phyloP scores from a whole-genome alignment of 2,329 filamentous ascomycete genomes.

The Diaporthe capsici region DNA sequence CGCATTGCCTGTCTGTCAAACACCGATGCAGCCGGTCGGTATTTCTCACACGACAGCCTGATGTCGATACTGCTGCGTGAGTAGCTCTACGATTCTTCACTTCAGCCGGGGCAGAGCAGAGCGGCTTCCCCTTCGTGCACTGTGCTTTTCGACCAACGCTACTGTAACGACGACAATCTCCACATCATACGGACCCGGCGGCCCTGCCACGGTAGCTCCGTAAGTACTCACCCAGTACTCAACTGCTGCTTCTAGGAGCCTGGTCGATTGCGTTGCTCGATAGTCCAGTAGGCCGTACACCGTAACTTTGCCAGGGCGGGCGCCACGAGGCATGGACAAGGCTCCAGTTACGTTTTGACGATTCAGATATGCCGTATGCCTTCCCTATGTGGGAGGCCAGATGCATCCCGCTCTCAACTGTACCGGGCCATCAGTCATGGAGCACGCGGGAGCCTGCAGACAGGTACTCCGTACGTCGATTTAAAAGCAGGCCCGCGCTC shows the following conservation, averaged over 20 bases:
- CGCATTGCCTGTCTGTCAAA: conserved; percentile 26
- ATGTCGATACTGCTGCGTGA: neutral
- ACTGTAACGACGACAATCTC: conserved; percentile 34
- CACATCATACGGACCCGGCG: conserved; percentile 35
- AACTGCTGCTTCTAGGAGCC: conserved; percentile 8
- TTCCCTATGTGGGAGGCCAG: conserved; percentile 4
- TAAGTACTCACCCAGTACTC: conserved; percentile 33
- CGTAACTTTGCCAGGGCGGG: conserved; percentile 27
- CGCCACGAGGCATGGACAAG: conserved; percentile 8
- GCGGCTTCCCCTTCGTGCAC: conserved; percentile 12
- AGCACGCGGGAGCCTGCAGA: conserved; percentile 23
- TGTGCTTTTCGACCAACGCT: conserved; percentile 28
- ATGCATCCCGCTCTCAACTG: neutral
- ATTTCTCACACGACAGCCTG: conserved; percentile 1
- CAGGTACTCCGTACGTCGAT: conserved; percentile 19
- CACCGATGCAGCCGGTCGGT: conserved; percentile 26
- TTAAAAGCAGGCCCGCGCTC: conserved; percentile 37
- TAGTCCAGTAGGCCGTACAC: conserved; percentile 18
- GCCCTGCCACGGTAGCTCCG: conserved; percentile 36
- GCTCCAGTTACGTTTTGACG: conserved; percentile 18
- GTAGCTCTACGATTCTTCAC: neutral
- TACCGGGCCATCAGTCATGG: conserved; percentile 14
- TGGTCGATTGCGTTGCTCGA: neutral
- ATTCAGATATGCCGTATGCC: conserved; percentile 24
- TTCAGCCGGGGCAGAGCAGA: neutral